A percentile compares a stretch with the other conserved stretches of the same genome.
Conservation (phyloP, 2,329 filamentous ascomycete species). For the Cercospora sp. region DNA sequence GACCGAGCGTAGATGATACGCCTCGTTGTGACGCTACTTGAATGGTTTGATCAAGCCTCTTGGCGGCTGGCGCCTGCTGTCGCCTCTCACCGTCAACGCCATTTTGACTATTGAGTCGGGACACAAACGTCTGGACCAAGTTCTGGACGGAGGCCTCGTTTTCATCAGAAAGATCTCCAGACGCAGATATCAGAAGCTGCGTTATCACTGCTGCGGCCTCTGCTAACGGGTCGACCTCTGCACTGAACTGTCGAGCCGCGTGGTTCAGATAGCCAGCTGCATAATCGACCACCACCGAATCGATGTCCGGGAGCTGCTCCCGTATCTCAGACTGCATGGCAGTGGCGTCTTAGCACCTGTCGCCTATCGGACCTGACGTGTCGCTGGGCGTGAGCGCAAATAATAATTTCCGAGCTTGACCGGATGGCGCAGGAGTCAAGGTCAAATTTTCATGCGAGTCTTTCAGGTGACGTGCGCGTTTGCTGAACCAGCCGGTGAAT, state of each 20-base stretch:
- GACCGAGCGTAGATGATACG: conserved; percentile 91
- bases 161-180: conserved; percentile 71
- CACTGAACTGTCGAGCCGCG: conserved; percentile 79
- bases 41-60: conserved; percentile 87
- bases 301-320: conserved; percentile 39
- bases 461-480: background rate
- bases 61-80: conserved; percentile 73
- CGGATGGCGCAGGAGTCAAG: conserved; percentile 10
- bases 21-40: conserved; percentile 92
- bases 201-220: conserved; percentile 83
- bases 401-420: conserved; percentile 13
- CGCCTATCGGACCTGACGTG: conserved; percentile 17
- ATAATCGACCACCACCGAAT: conserved; percentile 43
- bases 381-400: conserved; percentile 8
- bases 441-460: conserved; percentile 8
- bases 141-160: conserved; percentile 77
- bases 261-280: conserved; percentile 85
- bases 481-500: conserved; percentile 1
- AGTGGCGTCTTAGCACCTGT: conserved; percentile 14
- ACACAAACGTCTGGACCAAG: conserved; percentile 86
- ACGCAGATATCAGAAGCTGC: conserved; percentile 90
- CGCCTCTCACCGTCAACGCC: conserved; percentile 65
- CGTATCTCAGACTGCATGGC: conserved; percentile 42
- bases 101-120: conserved; percentile 73
- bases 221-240: conserved; percentile 74